Evolutionary conservation across 352 stramenopile genomes (phyloP).

Genomic region (Elongisporangium senticosum): DNA sequence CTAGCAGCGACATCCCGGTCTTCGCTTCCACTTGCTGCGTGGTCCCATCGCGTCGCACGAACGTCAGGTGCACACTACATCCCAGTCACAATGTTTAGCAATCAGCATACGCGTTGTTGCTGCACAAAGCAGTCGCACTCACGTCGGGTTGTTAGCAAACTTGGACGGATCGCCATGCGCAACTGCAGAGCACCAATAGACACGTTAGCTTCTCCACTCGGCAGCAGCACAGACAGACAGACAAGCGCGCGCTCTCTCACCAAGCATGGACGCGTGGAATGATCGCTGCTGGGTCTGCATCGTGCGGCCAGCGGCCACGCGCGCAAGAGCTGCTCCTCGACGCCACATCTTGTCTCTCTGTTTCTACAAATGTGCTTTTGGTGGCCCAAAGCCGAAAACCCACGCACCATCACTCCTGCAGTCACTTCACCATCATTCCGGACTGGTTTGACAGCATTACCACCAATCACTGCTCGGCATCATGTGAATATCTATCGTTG

Average conservation of each 20-base stretch:
- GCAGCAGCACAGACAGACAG: neutral
- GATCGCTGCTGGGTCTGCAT: slow-evolving; percentile 1
- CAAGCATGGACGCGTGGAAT: slow-evolving; percentile 41
- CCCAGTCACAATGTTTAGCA: neutral
- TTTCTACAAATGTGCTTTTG: neutral
- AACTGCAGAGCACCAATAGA: slow-evolving; percentile 8
- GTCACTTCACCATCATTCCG: neutral
- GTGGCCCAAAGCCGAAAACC: neutral
- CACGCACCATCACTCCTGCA: neutral
- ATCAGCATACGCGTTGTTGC: neutral
- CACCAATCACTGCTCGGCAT: neutral
- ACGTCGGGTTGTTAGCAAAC: slow-evolving; percentile 62
- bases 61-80: slow-evolving; percentile 71
- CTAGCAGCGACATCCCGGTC: slow-evolving; percentile 83
- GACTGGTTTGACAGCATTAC: neutral
- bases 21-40: slow-evolving; percentile 62
- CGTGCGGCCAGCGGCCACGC: slow-evolving; percentile 7
- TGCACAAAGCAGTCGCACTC: slow-evolving; percentile 9
- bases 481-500: neutral
- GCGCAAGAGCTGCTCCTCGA: slow-evolving; percentile 17
- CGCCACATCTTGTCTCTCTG: slow-evolving; percentile 1
- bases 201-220: neutral
- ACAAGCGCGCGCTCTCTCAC: slow-evolving; percentile 9
- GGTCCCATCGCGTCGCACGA: slow-evolving; percentile 56
- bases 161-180: slow-evolving; percentile 53